Conservation (phyloP, 768 basidiomycete species). For the Mycena floridula region DNA sequence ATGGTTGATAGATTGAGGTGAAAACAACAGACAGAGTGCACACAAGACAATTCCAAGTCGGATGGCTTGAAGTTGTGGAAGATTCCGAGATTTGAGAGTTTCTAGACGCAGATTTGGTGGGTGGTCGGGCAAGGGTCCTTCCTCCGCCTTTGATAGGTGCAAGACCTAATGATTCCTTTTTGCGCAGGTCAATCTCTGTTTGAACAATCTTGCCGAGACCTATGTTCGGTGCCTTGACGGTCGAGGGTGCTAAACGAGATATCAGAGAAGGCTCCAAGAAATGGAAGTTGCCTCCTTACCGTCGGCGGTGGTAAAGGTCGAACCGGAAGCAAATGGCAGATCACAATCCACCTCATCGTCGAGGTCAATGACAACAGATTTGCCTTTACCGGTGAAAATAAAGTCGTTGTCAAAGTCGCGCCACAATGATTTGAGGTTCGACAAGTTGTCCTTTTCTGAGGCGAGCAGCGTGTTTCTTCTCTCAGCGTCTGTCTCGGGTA, state of each 20-base stretch:
- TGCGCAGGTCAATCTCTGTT: constrained; percentile 37
- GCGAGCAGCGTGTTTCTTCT: constrained; percentile 48
- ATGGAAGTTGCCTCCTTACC: not conserved
- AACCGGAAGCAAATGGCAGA: constrained; percentile 27
- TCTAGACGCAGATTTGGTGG: too few species aligned
- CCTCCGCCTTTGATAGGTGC: constrained; percentile 21
- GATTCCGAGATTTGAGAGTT: too few species aligned
- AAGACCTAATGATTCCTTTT: constrained; percentile 39
- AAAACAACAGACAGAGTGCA: constrained; percentile 65
- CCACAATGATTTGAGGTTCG: constrained; percentile 33
- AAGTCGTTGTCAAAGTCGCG: constrained; percentile 48
- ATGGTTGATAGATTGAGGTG: not conserved
- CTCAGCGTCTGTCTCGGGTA: constrained; percentile 36
- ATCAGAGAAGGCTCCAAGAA: not conserved
- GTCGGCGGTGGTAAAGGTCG: constrained; percentile 18
- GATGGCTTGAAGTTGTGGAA: too few species aligned
- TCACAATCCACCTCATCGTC: constrained; percentile 14
- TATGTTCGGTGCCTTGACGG: constrained; percentile 2
- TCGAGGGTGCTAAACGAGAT: not conserved
- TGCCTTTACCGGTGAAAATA: constrained; percentile 24
- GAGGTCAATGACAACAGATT: constrained; percentile 1
- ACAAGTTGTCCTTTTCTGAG: constrained; percentile 36
- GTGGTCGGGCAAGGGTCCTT: too few species aligned
- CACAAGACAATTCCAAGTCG: constrained; percentile 49
- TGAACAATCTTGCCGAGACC: constrained; percentile 32